Percentiles rank a stretch among this genome's conserved stretches.
Conservation (phyloP, 768 basidiomycete genomes). For the Collybiopsis luxurians region DNA sequence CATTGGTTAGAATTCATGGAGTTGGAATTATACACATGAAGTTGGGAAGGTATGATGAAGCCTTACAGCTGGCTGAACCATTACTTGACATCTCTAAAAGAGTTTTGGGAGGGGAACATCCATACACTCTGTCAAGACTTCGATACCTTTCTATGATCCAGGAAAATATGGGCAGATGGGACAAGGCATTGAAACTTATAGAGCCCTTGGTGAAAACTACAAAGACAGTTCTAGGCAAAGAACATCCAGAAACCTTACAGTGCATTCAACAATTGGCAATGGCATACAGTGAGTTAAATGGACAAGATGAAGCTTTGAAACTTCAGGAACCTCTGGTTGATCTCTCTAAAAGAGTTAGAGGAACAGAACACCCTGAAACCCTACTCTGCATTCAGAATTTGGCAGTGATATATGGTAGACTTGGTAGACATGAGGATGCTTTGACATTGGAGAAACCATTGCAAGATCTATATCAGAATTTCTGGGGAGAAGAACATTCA, state of each 20-base stretch:
- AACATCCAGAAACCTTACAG: slow-evolving; percentile 6
- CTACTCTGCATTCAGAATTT: background rate
- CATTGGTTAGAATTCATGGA: background rate
- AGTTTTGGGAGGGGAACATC: background rate
- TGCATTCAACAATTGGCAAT: background rate
- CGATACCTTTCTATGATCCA: too few species aligned
- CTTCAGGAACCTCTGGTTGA: background rate
- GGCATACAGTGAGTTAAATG: background rate
- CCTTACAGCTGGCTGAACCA: background rate
- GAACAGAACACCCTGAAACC: background rate
- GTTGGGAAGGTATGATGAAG: background rate
- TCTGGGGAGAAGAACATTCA: background rate
- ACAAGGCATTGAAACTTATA: too few species aligned
- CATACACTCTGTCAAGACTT: too few species aligned
- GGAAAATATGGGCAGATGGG: too few species aligned
- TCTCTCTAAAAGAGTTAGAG: background rate
- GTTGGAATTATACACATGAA: background rate
- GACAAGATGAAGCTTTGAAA: background rate
- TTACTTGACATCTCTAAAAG: background rate
- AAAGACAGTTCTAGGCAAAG: too few species aligned
- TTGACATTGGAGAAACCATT: background rate
- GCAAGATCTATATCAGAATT: background rate
- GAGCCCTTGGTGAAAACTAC: too few species aligned
- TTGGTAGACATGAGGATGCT: background rate
- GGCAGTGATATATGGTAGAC: background rate